Evolutionary conservation across 768 basidiomycete species (phyloP).

Genomic region (Phanerochaete carnosa): DNA sequence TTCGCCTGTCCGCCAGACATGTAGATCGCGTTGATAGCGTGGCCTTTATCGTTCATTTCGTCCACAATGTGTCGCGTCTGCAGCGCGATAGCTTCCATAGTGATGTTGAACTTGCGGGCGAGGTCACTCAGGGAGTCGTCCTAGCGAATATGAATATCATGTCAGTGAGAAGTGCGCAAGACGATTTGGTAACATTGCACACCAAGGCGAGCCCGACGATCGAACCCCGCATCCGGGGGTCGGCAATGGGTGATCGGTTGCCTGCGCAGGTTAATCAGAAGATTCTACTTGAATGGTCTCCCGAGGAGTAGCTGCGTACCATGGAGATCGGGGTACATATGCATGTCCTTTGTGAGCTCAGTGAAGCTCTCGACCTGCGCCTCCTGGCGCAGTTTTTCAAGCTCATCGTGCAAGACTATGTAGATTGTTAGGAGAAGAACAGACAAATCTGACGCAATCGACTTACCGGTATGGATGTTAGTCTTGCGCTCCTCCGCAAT

Average conservation of each 20-base stretch:
- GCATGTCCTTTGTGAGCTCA: conserved; percentile 85
- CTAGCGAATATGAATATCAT: conserved; percentile 29
- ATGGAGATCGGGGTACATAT: conserved; percentile 95
- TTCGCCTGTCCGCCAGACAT: conserved; percentile 93
- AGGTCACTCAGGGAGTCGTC: conserved; percentile 76
- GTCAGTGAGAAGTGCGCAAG: not conserved
- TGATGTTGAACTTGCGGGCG: conserved; percentile 85
- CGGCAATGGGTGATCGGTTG: conserved; percentile 94
- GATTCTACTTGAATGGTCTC: not conserved
- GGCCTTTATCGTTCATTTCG: conserved; percentile 83
- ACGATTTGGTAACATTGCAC: conserved; percentile 14
- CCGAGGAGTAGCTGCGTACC: conserved; percentile 41
- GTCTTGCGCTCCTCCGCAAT: conserved; percentile 55
- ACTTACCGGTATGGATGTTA: conserved; percentile 55
- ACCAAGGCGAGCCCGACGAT: conserved; percentile 84
- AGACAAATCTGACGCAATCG: not conserved
- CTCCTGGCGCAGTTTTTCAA: conserved; percentile 64
- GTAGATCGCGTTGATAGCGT: conserved; percentile 79
- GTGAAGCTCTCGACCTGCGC: conserved; percentile 58
- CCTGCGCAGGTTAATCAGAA: conserved; percentile 42
- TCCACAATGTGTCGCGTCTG: conserved; percentile 95
- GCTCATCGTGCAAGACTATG: conserved; percentile 67
- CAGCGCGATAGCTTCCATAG: conserved; percentile 89
- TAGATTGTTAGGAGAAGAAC: not conserved
- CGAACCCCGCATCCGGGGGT: conserved; percentile 92